Conservation (phyloP, 176 grass and related monocot species). For the Coix lacrymajobi region DNA sequence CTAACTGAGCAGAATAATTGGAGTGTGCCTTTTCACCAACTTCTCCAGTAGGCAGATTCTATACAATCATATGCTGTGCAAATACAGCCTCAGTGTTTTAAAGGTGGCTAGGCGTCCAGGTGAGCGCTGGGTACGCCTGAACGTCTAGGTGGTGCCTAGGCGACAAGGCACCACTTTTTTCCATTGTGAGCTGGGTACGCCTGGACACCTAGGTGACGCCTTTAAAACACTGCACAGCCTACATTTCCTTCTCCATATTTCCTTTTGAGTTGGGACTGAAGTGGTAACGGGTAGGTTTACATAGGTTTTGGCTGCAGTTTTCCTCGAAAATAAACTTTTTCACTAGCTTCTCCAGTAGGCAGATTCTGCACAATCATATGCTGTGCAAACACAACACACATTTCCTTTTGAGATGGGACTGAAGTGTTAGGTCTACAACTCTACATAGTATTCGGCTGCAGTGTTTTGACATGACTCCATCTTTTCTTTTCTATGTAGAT, state of each 20-base stretch:
- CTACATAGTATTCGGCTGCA: background rate
- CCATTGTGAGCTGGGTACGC: too few species aligned
- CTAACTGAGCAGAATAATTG: background rate
- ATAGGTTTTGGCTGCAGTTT: background rate
- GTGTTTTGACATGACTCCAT: background rate
- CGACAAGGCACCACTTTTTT: too few species aligned
- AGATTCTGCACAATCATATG: too few species aligned
- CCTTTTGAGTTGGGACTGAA: background rate
- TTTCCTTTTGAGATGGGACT: background rate
- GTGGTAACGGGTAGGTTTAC: background rate
- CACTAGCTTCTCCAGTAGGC: too few species aligned
- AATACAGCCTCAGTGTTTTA: too few species aligned
- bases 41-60: background rate
- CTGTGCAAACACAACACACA: background rate
- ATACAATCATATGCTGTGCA: background rate
- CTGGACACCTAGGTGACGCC: too few species aligned
- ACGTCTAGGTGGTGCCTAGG: too few species aligned
- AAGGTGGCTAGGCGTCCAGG: too few species aligned
- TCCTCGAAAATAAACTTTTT: too few species aligned
- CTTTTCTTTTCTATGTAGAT: constrained; percentile 19
- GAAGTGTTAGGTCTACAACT: background rate
- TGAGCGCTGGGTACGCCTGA: too few species aligned
- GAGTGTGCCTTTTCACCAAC: background rate
- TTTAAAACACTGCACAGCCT: too few species aligned
- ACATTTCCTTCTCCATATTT: background rate